Conservation (phyloP, 192 early-diverging fungal species). For the Umbelopsis sp. region DNA sequence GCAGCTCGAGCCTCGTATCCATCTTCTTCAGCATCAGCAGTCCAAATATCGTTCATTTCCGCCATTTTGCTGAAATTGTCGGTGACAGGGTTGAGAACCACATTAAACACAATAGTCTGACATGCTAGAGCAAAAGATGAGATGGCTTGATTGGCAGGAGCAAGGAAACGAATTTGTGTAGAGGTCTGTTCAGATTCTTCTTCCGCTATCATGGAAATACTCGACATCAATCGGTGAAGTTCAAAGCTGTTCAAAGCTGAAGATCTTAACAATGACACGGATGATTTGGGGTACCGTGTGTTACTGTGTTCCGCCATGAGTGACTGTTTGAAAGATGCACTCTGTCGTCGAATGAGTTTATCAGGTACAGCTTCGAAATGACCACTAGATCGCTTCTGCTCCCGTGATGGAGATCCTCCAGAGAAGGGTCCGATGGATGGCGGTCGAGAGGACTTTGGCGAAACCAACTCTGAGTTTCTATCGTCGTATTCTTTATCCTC, state of each 20-base stretch:
- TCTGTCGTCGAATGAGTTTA: conserved; percentile 1
- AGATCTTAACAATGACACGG: conserved; percentile 23
- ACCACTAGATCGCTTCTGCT: neutral
- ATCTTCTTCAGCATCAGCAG: conserved; percentile 1
- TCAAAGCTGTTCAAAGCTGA: conserved; percentile 25
- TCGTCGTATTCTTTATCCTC: conserved; percentile 3
- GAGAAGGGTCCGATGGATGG: conserved; percentile 14
- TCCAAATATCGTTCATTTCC: conserved; percentile 12
- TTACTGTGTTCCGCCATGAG: neutral
- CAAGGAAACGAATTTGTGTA: conserved; percentile 3
- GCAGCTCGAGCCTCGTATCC: conserved; percentile 8
- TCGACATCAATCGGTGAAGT: conserved; percentile 7
- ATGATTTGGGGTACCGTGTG: conserved; percentile 16
- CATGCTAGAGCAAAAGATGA: neutral
- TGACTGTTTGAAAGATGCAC: neutral
- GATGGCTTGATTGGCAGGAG: neutral
- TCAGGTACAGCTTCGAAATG: neutral
- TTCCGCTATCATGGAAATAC: neutral
- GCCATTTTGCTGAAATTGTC: neutral
- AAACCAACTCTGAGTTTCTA: neutral
- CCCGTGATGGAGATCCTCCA: neutral
- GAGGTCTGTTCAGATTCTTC: neutral
- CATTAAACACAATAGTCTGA: conserved; percentile 25
- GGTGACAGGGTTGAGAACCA: conserved; percentile 19
- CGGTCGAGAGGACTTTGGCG: conserved; percentile 6